Evolutionary conservation across 805 yeast species (phyloP).

Genomic region (Starmerella bombicola): DNA sequence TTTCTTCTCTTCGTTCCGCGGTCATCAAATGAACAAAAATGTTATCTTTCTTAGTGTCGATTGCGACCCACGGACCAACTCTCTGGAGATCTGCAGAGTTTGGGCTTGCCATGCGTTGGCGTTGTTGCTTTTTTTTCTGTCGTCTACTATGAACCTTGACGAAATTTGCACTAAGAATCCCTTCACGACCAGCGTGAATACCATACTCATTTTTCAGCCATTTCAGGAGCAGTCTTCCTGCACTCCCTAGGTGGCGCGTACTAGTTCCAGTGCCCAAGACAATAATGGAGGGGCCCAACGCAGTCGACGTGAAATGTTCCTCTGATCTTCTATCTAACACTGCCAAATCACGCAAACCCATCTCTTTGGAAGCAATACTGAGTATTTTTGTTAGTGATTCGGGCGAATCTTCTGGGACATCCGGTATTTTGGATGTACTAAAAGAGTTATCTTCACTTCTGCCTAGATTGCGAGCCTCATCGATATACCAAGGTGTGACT

Average conservation of each 20-base stretch:
- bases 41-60: constrained; percentile 52
- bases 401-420: constrained; percentile 51
- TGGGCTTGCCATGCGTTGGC: constrained; percentile 30
- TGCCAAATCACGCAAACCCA: constrained; percentile 52
- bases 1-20: constrained; percentile 47
- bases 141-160: constrained; percentile 42
- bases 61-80: constrained; percentile 67
- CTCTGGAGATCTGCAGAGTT: constrained; percentile 27
- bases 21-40: constrained; percentile 66
- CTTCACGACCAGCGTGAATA: constrained; percentile 50
- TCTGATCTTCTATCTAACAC: constrained; percentile 50
- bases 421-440: constrained; percentile 37
- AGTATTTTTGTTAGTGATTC: constrained; percentile 36
- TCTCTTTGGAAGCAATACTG: constrained; percentile 39
- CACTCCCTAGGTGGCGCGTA: constrained; percentile 59
- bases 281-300: constrained; percentile 37
- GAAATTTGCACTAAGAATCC: constrained; percentile 49
- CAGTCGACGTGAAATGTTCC: constrained; percentile 21
- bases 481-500: constrained; percentile 47
- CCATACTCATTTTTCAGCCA: constrained; percentile 43
- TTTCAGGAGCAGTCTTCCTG: constrained; percentile 46
- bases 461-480: constrained; percentile 24
- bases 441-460: constrained; percentile 17
- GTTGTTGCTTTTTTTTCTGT: constrained; percentile 39
- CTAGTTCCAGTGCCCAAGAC: constrained; percentile 67